phyloP scores from a whole-genome alignment of 2,329 filamentous ascomycete species.

The Cladorrhinum sp. region DNA sequence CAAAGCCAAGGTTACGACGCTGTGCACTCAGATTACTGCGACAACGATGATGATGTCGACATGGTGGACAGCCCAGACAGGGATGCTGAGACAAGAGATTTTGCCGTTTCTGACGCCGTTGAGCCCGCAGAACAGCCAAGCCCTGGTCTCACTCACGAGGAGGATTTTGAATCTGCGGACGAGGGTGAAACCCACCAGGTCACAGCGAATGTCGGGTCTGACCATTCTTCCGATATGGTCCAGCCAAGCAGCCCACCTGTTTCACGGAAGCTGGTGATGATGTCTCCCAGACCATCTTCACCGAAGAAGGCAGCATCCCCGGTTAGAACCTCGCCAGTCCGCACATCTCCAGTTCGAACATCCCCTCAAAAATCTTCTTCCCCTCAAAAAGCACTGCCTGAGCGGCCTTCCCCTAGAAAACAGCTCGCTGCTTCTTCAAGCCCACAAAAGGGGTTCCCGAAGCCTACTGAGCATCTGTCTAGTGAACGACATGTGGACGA shows the following conservation, averaged over 20 bases:
- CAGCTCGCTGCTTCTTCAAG: conserved; percentile 11
- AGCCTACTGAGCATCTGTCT: conserved; percentile 17
- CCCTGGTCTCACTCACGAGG: conserved; percentile 33
- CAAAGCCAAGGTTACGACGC: conserved; percentile 60
- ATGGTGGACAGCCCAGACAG: conserved; percentile 22
- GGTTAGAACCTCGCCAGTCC: conserved; percentile 22
- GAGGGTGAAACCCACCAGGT: conserved; percentile 41
- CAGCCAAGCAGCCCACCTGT: conserved; percentile 22
- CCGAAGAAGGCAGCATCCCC: conserved; percentile 16
- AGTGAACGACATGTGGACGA: background rate
- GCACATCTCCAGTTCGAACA: conserved; percentile 15
- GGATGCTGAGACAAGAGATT: conserved; percentile 17
- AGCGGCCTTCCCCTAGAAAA: conserved; percentile 16
- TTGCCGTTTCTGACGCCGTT: conserved; percentile 13
- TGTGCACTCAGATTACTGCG: conserved; percentile 37
- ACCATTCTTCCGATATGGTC: conserved; percentile 11
- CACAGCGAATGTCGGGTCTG: conserved; percentile 16
- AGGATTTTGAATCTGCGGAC: conserved; percentile 43
- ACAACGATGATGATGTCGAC: conserved; percentile 29
- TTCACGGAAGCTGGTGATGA: conserved; percentile 18
- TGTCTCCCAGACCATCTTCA: conserved; percentile 25
- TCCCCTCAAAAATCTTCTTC: conserved; percentile 26
- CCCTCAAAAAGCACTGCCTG: conserved; percentile 3
- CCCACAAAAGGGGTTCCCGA: conserved; percentile 16
- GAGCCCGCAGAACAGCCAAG: conserved; percentile 24